A percentile compares a stretch with the other conserved stretches of the same genome.
These are phyloP conservation scores for Penicillium ochrochloron DNA, from an alignment of 495 filamentous ascomycete species.

Conservation along the genomic window DNA sequence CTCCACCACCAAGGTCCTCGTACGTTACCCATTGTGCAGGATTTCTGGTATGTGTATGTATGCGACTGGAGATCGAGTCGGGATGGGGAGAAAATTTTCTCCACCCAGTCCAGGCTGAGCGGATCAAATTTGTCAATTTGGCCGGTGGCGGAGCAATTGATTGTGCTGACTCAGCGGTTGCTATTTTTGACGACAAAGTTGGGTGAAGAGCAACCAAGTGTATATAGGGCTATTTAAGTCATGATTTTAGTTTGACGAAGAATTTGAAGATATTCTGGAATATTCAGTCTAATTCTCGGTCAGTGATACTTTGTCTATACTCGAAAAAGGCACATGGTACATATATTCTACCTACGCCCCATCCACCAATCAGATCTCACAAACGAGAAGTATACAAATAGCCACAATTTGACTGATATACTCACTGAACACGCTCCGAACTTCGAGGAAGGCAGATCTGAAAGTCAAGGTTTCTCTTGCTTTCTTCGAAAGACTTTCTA, in stretches of 20 bases:
- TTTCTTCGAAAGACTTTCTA: too few species aligned
- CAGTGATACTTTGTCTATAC: not conserved
- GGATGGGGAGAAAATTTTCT: conserved; percentile 13
- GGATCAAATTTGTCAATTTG: not conserved
- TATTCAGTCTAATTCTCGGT: not conserved
- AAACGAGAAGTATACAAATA: not conserved
- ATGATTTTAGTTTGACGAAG: not conserved
- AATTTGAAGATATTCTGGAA: too few species aligned
- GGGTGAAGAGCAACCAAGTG: not conserved
- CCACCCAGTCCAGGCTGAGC: not conserved
- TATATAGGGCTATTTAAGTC: not conserved
- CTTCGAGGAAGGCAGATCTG: too few species aligned
- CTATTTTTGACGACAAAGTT: not conserved
- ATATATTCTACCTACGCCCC: not conserved
- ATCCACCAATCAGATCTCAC: not conserved
- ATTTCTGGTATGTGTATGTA: not conserved
- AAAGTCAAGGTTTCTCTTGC: too few species aligned
- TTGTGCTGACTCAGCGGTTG: not conserved
- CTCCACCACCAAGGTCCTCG: not conserved
- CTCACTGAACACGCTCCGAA: too few species aligned
- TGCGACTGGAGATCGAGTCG: conserved; percentile 8
- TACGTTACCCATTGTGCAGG: conserved; percentile 32
- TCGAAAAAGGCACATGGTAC: not conserved
- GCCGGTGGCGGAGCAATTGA: not conserved
- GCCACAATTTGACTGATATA: not conserved